phyloP scores from a whole-genome alignment of 1,284 basidiomycete genomes.

The Cutaneotrichosporon curvatum region DNA sequence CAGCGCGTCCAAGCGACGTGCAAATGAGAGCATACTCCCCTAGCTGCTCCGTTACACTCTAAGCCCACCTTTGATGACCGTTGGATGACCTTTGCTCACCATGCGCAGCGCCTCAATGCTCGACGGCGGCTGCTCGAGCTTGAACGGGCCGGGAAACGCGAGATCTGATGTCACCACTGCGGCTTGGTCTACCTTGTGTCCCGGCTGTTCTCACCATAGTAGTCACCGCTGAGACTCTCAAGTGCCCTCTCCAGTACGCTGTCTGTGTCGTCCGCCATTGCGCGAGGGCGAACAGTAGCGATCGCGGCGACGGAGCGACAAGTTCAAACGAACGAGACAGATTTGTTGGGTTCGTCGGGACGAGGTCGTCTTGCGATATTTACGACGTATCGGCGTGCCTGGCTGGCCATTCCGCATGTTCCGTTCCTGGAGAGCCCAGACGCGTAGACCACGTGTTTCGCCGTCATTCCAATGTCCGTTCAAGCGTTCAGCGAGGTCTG shows the following conservation, averaged over 20 bases:
- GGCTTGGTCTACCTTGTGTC: background rate
- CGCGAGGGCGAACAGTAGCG: too few relatives aligned
- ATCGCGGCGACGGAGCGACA: too few relatives aligned
- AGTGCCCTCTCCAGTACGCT: conserved; percentile 8
- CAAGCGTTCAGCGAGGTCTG: background rate
- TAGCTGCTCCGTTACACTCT: background rate
- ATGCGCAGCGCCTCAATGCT: conserved; percentile 66
- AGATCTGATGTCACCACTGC: conserved; percentile 22
- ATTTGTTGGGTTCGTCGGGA: too few relatives aligned
- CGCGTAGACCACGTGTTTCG: too few relatives aligned
- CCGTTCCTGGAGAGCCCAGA: too few relatives aligned
- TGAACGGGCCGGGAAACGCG: conserved; percentile 42
- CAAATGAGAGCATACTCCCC: too few relatives aligned
- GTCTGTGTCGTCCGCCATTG: conserved; percentile 2
- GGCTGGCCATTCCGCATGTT: too few relatives aligned
- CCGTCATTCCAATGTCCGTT: too few relatives aligned
- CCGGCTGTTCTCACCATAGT: conserved; percentile 11
- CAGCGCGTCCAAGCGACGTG: conserved; percentile 21
- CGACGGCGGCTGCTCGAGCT: conserved; percentile 56
- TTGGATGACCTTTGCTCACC: conserved; percentile 67
- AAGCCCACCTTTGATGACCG: conserved; percentile 59
- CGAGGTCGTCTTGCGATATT: too few relatives aligned
- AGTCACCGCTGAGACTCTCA: conserved; percentile 11
- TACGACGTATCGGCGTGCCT: too few relatives aligned
- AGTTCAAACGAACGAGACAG: too few relatives aligned